phyloP scores from a whole-genome alignment of 768 basidiomycete genomes.

The Boletus insuetus region DNA sequence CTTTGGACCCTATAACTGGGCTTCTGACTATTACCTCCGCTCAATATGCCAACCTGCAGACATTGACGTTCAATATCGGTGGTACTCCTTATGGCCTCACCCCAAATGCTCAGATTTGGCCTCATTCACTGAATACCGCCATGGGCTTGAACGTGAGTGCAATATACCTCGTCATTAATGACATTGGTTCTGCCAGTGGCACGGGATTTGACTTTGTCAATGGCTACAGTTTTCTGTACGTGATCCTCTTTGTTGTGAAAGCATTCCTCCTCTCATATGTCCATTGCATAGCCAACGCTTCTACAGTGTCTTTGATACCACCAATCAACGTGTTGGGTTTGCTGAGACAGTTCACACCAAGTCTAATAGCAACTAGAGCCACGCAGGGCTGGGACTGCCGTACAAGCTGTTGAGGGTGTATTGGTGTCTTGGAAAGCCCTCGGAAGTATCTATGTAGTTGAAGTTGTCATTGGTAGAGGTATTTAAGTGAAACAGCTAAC shows the following conservation, averaged over 20 bases:
- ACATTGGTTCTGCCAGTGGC: neutral
- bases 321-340: constrained; percentile 34
- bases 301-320: neutral
- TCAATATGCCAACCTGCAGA: neutral
- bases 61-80: neutral
- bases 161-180: neutral
- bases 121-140: neutral
- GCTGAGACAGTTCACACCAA: constrained; percentile 33
- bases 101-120: neutral
- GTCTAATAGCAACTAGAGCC: neutral
- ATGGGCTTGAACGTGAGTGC: neutral
- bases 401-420: too few relatives aligned
- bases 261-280: too few relatives aligned
- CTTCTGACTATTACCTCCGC: neutral
- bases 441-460: too few relatives aligned
- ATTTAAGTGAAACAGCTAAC: too few relatives aligned
- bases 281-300: too few relatives aligned
- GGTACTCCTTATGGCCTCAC: neutral
- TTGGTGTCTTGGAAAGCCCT: too few relatives aligned
- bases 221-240: neutral
- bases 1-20: neutral
- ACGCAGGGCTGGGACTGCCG: too few relatives aligned
- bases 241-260: too few relatives aligned
- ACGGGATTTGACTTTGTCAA: neutral
- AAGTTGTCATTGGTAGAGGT: too few relatives aligned